Conservation (phyloP, 139 green algal species). For the Ettlia oleoabundans region DNA sequence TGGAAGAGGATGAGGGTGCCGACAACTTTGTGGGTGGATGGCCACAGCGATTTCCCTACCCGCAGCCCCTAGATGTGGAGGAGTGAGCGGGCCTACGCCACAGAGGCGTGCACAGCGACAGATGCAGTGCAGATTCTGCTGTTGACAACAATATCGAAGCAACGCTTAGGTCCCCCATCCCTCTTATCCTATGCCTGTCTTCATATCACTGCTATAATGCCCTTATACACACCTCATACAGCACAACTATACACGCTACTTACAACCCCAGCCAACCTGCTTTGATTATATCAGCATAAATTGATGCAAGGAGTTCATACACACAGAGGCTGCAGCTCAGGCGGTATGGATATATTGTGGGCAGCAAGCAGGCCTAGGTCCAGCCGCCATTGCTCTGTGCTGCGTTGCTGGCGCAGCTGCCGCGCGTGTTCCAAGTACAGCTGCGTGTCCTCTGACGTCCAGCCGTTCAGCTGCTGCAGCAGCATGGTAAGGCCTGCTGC, state of each 20-base stretch:
- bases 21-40: not conserved
- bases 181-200: no score
- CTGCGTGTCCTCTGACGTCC: not conserved
- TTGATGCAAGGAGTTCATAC: not conserved
- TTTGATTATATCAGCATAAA: not conserved
- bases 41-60: not conserved
- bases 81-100: not conserved
- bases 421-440: not conserved
- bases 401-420: not conserved
- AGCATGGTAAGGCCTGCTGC: not conserved
- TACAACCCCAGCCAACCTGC: not conserved
- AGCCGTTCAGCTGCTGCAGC: conserved; percentile 17
- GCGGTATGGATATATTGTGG: not conserved
- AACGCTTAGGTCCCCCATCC: no score
- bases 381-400: not conserved
- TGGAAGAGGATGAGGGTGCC: not conserved
- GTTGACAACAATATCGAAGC: no score
- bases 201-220: no score
- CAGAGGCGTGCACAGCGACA: not conserved
- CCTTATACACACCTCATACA: no score
- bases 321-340: conserved; percentile 8
- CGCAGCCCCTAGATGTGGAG: not conserved
- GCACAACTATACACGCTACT: not conserved
- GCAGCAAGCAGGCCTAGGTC: not conserved
- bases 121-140: not conserved